Percentiles rank a stretch among this genome's conserved stretches.
Conservation (phyloP, 2,329 filamentous ascomycete species). For the Colletotrichum cereale region DNA sequence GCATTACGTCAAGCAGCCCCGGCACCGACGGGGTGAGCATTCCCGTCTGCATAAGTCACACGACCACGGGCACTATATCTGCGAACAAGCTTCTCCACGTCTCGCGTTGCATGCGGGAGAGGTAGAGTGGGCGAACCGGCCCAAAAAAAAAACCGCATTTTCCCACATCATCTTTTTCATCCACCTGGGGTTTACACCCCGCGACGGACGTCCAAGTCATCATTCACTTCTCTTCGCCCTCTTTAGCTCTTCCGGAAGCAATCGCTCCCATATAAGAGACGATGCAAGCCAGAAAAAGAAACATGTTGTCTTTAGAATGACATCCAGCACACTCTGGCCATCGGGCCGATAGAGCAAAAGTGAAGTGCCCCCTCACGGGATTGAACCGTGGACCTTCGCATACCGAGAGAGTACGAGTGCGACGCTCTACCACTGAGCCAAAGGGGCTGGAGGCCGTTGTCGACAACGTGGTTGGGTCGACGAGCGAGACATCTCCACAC, state of each 20-base stretch:
- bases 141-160: too few relatives aligned
- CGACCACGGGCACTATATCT: neutral
- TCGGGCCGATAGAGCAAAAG: neutral
- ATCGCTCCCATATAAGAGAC: neutral
- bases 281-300: neutral
- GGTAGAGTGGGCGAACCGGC: neutral
- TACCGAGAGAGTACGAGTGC: constrained; percentile 31
- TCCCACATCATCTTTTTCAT: neutral
- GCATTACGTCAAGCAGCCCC: neutral
- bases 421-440: constrained; percentile 40
- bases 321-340: too few relatives aligned
- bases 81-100: neutral
- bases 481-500: constrained; percentile 12
- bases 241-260: neutral
- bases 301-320: too few relatives aligned
- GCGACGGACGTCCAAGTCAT: neutral
- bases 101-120: neutral
- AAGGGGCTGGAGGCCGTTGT: constrained; percentile 10
- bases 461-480: neutral
- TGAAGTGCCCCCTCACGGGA: constrained; percentile 33
- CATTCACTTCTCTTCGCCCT: neutral
- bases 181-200: neutral
- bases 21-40: neutral
- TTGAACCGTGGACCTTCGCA: constrained; percentile 40
- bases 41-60: neutral